Evolutionary conservation across 345 rosid species (phyloP).

Genomic region (Raphanus raphanistrum): DNA sequence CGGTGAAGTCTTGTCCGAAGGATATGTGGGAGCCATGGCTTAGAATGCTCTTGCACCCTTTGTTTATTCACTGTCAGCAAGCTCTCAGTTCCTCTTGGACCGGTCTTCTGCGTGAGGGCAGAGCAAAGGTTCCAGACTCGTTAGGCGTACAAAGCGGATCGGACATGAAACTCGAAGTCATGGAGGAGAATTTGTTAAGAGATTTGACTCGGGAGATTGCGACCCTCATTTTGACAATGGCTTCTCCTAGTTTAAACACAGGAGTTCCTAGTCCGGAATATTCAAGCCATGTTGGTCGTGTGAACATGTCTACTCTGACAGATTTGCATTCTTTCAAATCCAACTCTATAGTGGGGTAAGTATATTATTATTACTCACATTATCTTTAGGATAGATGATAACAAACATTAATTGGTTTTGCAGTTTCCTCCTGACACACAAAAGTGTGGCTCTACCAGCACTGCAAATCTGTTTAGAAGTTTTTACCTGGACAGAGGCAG

Average conservation of each 20-base stretch:
- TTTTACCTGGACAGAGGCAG: constrained; percentile 87
- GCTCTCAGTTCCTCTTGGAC: constrained; percentile 75
- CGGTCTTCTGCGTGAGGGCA: constrained; percentile 72
- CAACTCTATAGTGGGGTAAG: constrained; percentile 83
- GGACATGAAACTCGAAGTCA: constrained; percentile 86
- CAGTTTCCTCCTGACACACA: constrained; percentile 81
- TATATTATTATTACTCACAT: background rate
- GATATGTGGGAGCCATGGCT: constrained; percentile 82
- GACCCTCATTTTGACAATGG: constrained; percentile 61
- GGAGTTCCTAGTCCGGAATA: constrained; percentile 76
- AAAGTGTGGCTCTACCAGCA: constrained; percentile 63
- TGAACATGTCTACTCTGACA: constrained; percentile 58
- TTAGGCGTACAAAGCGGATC: constrained; percentile 55
- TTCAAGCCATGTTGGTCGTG: constrained; percentile 59
- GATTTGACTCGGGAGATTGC: constrained; percentile 85
- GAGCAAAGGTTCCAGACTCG: constrained; percentile 76
- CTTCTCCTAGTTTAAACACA: constrained; percentile 63
- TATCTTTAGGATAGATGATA: background rate
- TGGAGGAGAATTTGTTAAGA: constrained; percentile 87
- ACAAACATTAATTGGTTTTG: background rate
- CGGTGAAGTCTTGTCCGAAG: constrained; percentile 65
- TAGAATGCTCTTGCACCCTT: constrained; percentile 65
- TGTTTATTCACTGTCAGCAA: constrained; percentile 62
- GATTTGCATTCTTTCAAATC: constrained; percentile 59
- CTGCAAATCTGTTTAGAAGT: constrained; percentile 71